Evolutionary conservation across 1,139 yeast species (phyloP).

Genomic region (Lodderomyces metapsilosis): DNA sequence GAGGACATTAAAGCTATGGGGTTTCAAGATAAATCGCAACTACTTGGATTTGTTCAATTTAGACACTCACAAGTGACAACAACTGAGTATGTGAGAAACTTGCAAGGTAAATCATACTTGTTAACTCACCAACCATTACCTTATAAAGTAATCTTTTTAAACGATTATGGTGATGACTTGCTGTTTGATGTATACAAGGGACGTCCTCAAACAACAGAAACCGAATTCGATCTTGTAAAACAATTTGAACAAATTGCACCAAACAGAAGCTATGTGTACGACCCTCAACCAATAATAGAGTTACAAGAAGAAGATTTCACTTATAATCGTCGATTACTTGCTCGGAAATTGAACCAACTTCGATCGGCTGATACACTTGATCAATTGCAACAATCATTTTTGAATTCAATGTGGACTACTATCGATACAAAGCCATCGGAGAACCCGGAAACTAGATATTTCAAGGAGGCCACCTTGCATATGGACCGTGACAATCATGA

Average conservation of each 20-base stretch:
- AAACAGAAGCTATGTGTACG: constrained; percentile 4
- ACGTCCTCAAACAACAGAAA: constrained; percentile 1
- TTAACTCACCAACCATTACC: constrained; percentile 23
- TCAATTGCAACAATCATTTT: constrained; percentile 8
- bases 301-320: constrained; percentile 7
- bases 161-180: constrained; percentile 19
- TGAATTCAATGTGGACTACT: constrained; percentile 8
- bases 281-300: constrained; percentile 8
- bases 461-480: constrained; percentile 20
- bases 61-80: constrained; percentile 17
- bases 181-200: constrained; percentile 9
- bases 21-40: constrained; percentile 15
- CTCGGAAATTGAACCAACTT: constrained; percentile 4
- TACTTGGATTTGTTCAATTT: constrained; percentile 21
- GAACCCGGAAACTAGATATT: constrained; percentile 20
- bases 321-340: constrained; percentile 6
- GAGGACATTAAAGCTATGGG: constrained; percentile 18
- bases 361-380: constrained; percentile 1
- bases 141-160: constrained; percentile 20
- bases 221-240: constrained; percentile 13
- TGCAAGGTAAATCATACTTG: constrained; percentile 24
- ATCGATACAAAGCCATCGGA: constrained; percentile 1
- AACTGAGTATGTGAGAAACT: constrained; percentile 20
- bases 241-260: constrained; percentile 11
- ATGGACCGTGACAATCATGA: constrained; percentile 10